Evolutionary conservation across 1,284 basidiomycete genomes (phyloP).

Genomic region (Puccinia polysora): DNA sequence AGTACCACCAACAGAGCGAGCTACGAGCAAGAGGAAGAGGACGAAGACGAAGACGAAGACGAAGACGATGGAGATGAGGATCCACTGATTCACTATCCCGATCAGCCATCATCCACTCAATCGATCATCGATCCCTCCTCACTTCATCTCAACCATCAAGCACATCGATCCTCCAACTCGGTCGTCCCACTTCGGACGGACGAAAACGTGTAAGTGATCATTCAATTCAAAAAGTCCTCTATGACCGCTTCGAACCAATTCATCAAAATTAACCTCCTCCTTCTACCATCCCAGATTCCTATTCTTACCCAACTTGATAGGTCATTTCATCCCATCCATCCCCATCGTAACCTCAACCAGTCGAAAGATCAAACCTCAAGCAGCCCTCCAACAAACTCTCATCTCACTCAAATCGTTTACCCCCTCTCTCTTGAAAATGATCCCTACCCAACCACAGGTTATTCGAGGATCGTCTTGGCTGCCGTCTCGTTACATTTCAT

Average conservation of each 20-base stretch:
- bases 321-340: conserved; percentile 55
- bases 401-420: conserved; percentile 12
- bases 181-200: neutral
- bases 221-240: no score
- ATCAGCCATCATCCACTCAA: neutral
- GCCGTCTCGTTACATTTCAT: conserved; percentile 86
- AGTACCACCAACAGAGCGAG: no score
- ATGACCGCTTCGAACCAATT: neutral
- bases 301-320: conserved; percentile 94
- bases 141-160: neutral
- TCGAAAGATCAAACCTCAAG: neutral
- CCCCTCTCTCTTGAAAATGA: neutral
- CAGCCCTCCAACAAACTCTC: conserved; percentile 10
- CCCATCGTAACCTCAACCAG: neutral
- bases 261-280: neutral
- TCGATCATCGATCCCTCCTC: no score
- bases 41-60: no score
- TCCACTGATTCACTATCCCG: no score
- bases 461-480: conserved; percentile 83
- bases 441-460: conserved; percentile 63
- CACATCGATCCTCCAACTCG: neutral
- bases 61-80: no score
- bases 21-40: no score
- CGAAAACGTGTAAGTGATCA: conserved; percentile 22
- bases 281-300: conserved; percentile 61